These are phyloP conservation scores for Erythrobasidium hasegawianum DNA, from an alignment of 1,284 basidiomycete species.

Conservation along the genomic window DNA sequence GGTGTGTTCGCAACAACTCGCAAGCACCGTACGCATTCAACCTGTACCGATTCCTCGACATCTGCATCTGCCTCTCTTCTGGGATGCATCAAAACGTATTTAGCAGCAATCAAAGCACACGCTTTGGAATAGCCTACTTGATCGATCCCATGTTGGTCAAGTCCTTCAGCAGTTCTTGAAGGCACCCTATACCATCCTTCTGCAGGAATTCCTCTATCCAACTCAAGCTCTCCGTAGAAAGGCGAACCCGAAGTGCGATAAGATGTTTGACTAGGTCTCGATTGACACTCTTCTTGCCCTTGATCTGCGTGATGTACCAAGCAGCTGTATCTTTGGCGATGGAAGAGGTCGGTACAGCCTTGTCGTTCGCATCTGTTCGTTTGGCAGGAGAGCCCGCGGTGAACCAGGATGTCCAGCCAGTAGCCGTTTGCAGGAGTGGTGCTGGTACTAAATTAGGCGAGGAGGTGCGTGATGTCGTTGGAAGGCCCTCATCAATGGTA, in stretches of 20 bases:
- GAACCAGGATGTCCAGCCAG: constrained; percentile 48
- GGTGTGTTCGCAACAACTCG: constrained; percentile 79
- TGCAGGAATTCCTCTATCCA: constrained; percentile 75
- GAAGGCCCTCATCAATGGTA: neutral
- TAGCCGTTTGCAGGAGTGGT: constrained; percentile 22
- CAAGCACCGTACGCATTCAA: constrained; percentile 74
- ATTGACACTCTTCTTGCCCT: constrained; percentile 54
- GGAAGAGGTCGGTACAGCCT: constrained; percentile 40
- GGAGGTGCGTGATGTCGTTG: no score
- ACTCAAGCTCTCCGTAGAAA: constrained; percentile 72
- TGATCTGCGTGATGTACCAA: constrained; percentile 50
- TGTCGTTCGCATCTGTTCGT: neutral
- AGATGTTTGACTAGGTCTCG: constrained; percentile 69
- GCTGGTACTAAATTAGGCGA: neutral
- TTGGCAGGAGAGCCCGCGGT: constrained; percentile 55
- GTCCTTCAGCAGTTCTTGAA: constrained; percentile 57
- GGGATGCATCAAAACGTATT: constrained; percentile 39
- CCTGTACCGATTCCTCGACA: constrained; percentile 62
- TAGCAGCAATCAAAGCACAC: no score
- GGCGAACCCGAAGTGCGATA: constrained; percentile 75
- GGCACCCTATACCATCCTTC: constrained; percentile 62
- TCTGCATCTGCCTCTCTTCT: constrained; percentile 63
- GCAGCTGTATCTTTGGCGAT: constrained; percentile 45
- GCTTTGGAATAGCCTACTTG: neutral
- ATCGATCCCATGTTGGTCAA: constrained; percentile 31